Evolutionary conservation across 164 flowering plant genomes (phyloP).

Genomic region (Stephania yunnanensis): DNA sequence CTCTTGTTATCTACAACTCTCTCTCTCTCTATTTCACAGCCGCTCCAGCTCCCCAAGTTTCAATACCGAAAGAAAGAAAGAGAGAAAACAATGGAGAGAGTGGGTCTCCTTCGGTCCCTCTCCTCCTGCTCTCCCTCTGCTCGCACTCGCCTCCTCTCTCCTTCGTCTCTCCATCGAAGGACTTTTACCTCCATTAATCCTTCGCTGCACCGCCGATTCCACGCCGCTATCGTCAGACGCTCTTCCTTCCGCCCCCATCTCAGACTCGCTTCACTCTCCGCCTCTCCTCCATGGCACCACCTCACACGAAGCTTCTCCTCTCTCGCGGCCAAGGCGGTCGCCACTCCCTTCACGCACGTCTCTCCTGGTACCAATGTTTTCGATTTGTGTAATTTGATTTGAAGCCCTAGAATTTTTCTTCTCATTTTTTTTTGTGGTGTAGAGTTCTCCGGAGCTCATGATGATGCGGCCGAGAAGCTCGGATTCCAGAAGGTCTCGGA

Average conservation of each 20-base stretch:
- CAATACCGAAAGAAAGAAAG: too few relatives aligned
- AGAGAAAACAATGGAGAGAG: slow-evolving; percentile 43
- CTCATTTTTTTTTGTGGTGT: neutral
- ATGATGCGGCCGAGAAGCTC: slow-evolving; percentile 61
- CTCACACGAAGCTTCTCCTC: slow-evolving; percentile 38
- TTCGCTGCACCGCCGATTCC: slow-evolving; percentile 9
- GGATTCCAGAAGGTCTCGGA: slow-evolving; percentile 90
- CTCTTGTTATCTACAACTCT: neutral
- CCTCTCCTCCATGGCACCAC: slow-evolving; percentile 14
- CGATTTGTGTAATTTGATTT: neutral
- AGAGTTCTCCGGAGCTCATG: slow-evolving; percentile 44
- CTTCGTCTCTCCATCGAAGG: slow-evolving; percentile 19
- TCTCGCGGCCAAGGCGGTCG: slow-evolving; percentile 51
- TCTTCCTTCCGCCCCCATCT: slow-evolving; percentile 25
- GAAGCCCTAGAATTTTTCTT: neutral
- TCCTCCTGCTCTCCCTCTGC: slow-evolving; percentile 33
- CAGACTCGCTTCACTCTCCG: slow-evolving; percentile 22
- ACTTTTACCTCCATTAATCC: slow-evolving; percentile 13
- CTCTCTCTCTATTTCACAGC: neutral
- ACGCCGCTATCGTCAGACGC: slow-evolving; percentile 9
- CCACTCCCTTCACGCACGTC: slow-evolving; percentile 38
- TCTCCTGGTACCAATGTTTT: slow-evolving; percentile 35
- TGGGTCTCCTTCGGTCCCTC: slow-evolving; percentile 49
- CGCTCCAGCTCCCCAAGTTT: neutral
- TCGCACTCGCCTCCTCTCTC: slow-evolving; percentile 28